phyloP scores from a whole-genome alignment of 2,329 filamentous ascomycete genomes.

The Aspergillus sp. region DNA sequence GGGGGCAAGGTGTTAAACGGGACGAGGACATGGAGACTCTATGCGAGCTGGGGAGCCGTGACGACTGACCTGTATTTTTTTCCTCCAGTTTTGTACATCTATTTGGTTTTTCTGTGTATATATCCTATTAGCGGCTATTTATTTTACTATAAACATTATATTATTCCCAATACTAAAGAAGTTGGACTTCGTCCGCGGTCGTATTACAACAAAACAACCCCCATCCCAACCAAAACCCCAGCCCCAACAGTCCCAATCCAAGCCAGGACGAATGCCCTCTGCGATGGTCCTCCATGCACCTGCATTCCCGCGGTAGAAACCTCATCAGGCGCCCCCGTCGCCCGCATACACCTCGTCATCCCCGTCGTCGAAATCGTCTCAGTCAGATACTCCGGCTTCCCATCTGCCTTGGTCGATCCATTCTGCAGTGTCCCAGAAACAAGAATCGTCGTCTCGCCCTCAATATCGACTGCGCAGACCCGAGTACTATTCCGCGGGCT shows the following conservation, averaged over 20 bases:
- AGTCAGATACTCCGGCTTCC: background rate
- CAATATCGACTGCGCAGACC: background rate
- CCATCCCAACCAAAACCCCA: background rate
- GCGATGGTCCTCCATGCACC: background rate
- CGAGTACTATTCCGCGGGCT: background rate
- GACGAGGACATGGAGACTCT: constrained; percentile 40
- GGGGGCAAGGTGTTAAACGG: constrained; percentile 36
- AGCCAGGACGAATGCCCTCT: background rate
- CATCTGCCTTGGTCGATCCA: background rate
- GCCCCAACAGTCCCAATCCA: background rate
- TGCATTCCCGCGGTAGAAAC: background rate
- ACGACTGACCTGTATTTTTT: constrained; percentile 23
- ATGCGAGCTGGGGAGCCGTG: constrained; percentile 37
- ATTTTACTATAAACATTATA: no score
- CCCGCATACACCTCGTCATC: background rate
- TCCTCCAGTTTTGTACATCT: no score
- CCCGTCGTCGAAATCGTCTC: background rate
- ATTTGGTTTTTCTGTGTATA: no score
- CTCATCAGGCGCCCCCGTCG: background rate
- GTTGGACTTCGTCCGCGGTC: no score
- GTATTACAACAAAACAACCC: background rate
- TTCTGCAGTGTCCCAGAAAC: background rate
- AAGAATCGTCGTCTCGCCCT: background rate
- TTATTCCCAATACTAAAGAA: no score
- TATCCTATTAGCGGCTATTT: no score